Evolutionary conservation across 331 rosid genomes (phyloP), one percentile per base, ranked within the genome.

Genomic region (Acacia concinna): DNA sequence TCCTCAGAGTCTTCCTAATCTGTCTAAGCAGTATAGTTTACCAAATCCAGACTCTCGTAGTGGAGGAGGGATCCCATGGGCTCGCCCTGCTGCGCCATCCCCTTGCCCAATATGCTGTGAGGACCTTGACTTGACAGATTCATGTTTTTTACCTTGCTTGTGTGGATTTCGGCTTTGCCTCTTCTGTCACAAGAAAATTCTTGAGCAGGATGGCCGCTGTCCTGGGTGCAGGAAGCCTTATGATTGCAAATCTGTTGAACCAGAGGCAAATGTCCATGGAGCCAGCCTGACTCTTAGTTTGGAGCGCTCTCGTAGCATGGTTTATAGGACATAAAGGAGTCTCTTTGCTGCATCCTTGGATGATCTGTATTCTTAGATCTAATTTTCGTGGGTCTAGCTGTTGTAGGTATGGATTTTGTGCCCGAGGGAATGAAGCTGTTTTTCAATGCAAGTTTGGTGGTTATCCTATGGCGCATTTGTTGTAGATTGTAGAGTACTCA

Each of bases 181-280:
- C 62, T 96, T 96, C 86, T 96, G 99, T 84, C 97, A 96, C 85
- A 96, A 96, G 87, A 96, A 94, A 89, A 96, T 96, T 79, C 86
- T 96, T 15, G 99, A 96, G 72, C 89, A 86, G 74, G 99, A 93
- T 79, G 90, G 94, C 4, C 98, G 99, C 47, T 96, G 99, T 67
- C 99, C 99, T 4, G 97, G 97, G 52, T 96, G 99, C 85, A 86
- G 99, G 92, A 93, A 96, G 90, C 93, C 93, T 2, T 96, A 96
- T 72, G 87, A 91, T 80, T 68, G 83, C 70, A 87, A 82, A 27
- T 85, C 87, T 81, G 72, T 85, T 17, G 88, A 90, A 86, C 81
- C 81, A n/a, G 98, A 89, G 86, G 74, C 94, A 25, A 88, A 86
- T 75, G 84, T 87, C 75, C 79, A 62, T 73, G 94, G 91, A 65